A percentile compares a stretch with the other conserved stretches of the same genome.
Conservation (phyloP, 2,329 filamentous ascomycete genomes). For the Neonectria coccinea region DNA sequence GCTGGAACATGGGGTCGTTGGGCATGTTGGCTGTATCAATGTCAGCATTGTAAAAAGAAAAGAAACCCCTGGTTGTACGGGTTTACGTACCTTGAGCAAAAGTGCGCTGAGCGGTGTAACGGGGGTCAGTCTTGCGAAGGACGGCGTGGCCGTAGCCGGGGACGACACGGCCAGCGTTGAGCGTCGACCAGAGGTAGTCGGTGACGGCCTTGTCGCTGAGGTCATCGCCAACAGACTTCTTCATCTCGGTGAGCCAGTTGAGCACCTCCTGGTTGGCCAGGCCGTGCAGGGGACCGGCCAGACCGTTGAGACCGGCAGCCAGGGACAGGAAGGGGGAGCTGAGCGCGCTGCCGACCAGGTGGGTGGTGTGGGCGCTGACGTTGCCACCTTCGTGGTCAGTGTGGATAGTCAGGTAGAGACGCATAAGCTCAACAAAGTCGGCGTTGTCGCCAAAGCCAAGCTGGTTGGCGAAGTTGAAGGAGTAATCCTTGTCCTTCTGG, state of each 20-base stretch:
- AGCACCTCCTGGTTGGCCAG: conserved; percentile 99
- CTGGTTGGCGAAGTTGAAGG: conserved; percentile 99
- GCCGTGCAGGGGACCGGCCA: conserved; percentile 97
- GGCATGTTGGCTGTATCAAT: conserved; percentile 77
- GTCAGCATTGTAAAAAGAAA: conserved; percentile 44
- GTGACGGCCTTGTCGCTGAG: conserved; percentile 96
- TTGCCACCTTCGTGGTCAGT: conserved; percentile 99
- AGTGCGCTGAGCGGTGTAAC: conserved; percentile 97
- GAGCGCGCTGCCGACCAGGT: conserved; percentile 95
- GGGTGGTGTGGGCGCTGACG: conserved; percentile 97
- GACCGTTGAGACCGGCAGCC: conserved; percentile 95
- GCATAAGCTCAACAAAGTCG: conserved; percentile 98
- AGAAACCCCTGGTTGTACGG: neutral
- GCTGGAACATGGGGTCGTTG: conserved; percentile 99
- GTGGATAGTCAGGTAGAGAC: conserved; percentile 99
- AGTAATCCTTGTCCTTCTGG: conserved; percentile 99
- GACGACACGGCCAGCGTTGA: conserved; percentile 95
- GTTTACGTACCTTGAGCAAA: conserved; percentile 76
- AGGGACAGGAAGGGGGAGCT: conserved; percentile 98
- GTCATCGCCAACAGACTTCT: conserved; percentile 92
- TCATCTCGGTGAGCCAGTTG: conserved; percentile 99
- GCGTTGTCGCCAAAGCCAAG: conserved; percentile 94
- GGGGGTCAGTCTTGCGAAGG: conserved; percentile 99
- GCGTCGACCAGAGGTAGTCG: conserved; percentile 98
- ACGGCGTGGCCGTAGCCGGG: conserved; percentile 99